Conservation (phyloP, 2,329 filamentous ascomycete species). For the Plenodomus lindquistii region DNA sequence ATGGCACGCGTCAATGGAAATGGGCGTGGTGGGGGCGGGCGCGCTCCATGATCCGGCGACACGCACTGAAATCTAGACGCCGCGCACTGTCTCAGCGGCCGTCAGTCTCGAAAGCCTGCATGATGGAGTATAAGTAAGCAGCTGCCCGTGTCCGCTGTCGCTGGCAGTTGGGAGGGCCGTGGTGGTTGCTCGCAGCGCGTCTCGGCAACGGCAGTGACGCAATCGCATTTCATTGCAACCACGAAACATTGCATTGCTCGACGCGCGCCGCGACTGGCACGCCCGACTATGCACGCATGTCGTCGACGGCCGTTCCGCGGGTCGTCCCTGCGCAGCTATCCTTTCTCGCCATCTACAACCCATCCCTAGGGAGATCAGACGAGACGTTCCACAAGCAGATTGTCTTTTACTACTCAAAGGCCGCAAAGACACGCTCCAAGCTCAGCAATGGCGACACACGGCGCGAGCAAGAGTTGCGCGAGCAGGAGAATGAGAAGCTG, state of each 20-base stretch:
- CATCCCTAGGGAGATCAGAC: slow-evolving; percentile 72
- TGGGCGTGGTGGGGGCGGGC: not conserved
- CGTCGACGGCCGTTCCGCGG: slow-evolving; percentile 31
- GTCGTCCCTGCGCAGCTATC: slow-evolving; percentile 80
- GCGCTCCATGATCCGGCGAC: not conserved
- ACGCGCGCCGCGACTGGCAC: slow-evolving; percentile 8
- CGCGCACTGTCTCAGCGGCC: not conserved
- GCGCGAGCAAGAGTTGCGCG: slow-evolving; percentile 47
- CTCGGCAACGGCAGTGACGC: slow-evolving; percentile 3
- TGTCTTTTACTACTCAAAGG: slow-evolving; percentile 81
- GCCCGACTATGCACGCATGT: slow-evolving; percentile 21
- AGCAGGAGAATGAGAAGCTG: slow-evolving; percentile 81
- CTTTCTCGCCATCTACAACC: slow-evolving; percentile 95
- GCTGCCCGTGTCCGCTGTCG: slow-evolving; percentile 1
- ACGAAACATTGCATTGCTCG: not conserved
- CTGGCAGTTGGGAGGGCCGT: slow-evolving; percentile 1
- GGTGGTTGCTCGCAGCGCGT: slow-evolving; percentile 1
- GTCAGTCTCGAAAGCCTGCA: not conserved
- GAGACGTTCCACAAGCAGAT: slow-evolving; percentile 80
- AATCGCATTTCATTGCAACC: too few relatives aligned
- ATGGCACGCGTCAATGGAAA: not conserved
- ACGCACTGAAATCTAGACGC: not conserved
- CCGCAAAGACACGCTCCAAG: slow-evolving; percentile 35
- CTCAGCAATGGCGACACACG: slow-evolving; percentile 33
- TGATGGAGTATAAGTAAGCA: not conserved